phyloP scores from a whole-genome alignment of 2,329 filamentous ascomycete genomes.

The Diaporthe eres region DNA sequence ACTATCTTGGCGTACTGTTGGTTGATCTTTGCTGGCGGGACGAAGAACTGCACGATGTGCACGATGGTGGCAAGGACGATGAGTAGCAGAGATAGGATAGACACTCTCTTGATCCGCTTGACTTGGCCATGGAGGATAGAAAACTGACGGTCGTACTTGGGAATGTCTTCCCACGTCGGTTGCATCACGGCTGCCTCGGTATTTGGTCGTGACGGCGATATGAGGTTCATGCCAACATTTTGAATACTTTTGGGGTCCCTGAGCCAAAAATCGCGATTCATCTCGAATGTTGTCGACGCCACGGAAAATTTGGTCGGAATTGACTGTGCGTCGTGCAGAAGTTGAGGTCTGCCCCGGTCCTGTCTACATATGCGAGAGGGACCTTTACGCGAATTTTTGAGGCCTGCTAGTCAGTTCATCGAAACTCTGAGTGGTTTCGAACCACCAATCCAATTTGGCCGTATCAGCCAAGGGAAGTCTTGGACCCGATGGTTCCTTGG shows the following conservation, averaged over 20 bases:
- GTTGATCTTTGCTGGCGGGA: slow-evolving; percentile 16
- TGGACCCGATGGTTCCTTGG: background rate
- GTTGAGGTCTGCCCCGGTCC: background rate
- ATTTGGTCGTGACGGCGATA: slow-evolving; percentile 2
- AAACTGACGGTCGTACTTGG: slow-evolving; percentile 9
- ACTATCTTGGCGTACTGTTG: slow-evolving; percentile 24
- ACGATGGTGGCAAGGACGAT: slow-evolving; percentile 13
- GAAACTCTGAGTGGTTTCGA: slow-evolving; percentile 30
- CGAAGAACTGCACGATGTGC: slow-evolving; percentile 25
- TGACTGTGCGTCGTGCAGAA: background rate
- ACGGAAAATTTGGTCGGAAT: background rate
- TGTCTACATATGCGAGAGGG: background rate
- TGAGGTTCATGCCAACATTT: slow-evolving; percentile 22
- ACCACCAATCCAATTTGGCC: slow-evolving; percentile 12
- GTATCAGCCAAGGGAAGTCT: slow-evolving; percentile 13
- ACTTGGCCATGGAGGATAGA: slow-evolving; percentile 8
- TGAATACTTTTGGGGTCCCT: slow-evolving; percentile 21
- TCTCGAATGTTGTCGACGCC: background rate
- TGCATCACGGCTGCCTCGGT: background rate
- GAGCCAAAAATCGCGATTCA: slow-evolving; percentile 15
- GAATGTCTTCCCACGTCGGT: background rate
- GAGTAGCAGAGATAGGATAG: background rate
- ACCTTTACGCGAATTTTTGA: background rate
- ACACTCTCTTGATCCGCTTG: slow-evolving; percentile 16
- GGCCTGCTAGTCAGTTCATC: slow-evolving; percentile 21